These are phyloP conservation scores for Rutidosis leptorrhynchoides DNA, from an alignment of 129 eudicot genomes.

Conservation along the genomic window DNA sequence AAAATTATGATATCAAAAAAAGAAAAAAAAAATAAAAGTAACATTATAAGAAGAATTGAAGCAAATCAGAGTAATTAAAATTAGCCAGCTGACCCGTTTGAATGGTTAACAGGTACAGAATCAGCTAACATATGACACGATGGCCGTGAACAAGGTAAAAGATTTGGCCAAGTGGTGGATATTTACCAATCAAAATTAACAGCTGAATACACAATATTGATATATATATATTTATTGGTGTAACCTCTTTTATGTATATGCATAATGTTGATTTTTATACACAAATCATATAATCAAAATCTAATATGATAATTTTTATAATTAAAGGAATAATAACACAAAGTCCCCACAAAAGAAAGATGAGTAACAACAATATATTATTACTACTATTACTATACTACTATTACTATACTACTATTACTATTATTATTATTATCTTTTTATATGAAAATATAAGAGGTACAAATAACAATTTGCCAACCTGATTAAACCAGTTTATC, in stretches of 20 bases:
- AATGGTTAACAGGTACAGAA: not conserved
- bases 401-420: too few relatives aligned
- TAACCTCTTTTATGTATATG: not conserved
- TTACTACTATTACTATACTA: too few relatives aligned
- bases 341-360: not conserved
- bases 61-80: not conserved
- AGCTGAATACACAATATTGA: not conserved
- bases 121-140: too few relatives aligned
- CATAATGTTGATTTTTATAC: not conserved
- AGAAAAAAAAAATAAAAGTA: not conserved
- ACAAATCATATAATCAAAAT: conserved; percentile 1
- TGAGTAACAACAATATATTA: too few relatives aligned
- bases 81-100: not conserved
- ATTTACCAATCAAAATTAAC: not conserved
- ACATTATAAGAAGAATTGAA: not conserved
- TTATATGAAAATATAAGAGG: too few relatives aligned
- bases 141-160: not conserved
- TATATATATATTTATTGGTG: not conserved
- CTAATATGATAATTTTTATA: too few relatives aligned
- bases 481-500: too few relatives aligned
- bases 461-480: too few relatives aligned
- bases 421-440: too few relatives aligned
- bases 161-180: not conserved
- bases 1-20: not conserved
- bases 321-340: not conserved